Evolutionary conservation across 1,284 basidiomycete genomes (phyloP), one percentile per base, ranked within the genome.

Genomic region (Moesziomyces parantarcticus): DNA sequence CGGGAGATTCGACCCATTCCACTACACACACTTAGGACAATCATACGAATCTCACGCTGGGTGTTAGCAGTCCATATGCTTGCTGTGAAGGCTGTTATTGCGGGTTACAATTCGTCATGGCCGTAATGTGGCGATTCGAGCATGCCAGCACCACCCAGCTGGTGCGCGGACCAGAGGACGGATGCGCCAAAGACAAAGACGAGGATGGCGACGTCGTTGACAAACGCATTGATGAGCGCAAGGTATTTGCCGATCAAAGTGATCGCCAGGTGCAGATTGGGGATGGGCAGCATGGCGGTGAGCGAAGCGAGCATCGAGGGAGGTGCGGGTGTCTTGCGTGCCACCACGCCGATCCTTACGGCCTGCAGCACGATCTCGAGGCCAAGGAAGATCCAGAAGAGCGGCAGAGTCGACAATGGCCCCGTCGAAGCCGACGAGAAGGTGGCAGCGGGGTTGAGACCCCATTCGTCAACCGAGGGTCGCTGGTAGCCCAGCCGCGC

Each of bases 351-450:
- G 58, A 83, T 68, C 13, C 81, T 59, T 13, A 61, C 44, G 18
- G 73, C 70, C 46, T 83, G 80, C 8, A 83, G 63, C 1, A 57
- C 46, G 11, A 82, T 25, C 42, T 82, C 81, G 49, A 83, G 63
- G 11, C 76, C 60, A 32, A 82, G 57, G 46, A 83, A 81, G 60
- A 83, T 73, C 73, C 74, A 83, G 50, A 83, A 83, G 23, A 83
- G 58, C 16, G 82, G 82, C 21, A 74, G 29, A 4, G 56, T 20
- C 2, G 63, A 32, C 1, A 56, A 32, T 3, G 29, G 29, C 29
- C 29, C 29, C 29, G 13, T 14, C 16, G 59, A 44, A 8, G 8
- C n/a, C 18, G 49, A 45, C 11, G 48, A 44, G 11, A 51, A 13
- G 11, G 20, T 25, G 22, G 29, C 48, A 39, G 13, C 44, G 41